phyloP scores from a whole-genome alignment of 164 flowering plant species.

The Magnolia kwangsiensis region DNA sequence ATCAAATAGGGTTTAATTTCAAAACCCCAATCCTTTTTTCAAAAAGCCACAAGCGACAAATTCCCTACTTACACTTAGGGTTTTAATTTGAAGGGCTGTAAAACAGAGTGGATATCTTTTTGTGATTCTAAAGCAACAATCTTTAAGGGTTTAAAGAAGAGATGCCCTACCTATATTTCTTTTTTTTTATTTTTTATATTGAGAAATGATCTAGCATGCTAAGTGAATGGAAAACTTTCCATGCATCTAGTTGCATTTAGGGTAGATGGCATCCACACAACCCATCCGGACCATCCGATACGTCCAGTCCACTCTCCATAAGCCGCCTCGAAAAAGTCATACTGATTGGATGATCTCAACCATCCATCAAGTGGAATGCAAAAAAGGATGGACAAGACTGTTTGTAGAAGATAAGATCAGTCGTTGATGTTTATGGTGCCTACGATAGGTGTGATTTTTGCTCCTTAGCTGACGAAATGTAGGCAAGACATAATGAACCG shows the following conservation, averaged over 20 bases:
- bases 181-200: neutral
- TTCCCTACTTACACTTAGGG: slow-evolving; percentile 47
- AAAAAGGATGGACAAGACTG: no score
- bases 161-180: slow-evolving; percentile 31
- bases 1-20: slow-evolving; percentile 20
- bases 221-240: neutral
- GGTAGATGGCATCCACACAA: no score
- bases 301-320: no score
- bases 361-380: no score
- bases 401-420: no score
- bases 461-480: no score
- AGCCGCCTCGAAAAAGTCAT: no score
- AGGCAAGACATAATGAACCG: neutral
- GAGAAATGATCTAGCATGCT: neutral
- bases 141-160: slow-evolving; percentile 49
- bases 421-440: no score
- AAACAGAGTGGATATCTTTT: slow-evolving; percentile 29
- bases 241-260: neutral
- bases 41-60: slow-evolving; percentile 42
- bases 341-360: no score
- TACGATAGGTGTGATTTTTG: no score
- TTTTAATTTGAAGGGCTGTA: slow-evolving; percentile 29
- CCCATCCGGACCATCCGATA: no score
- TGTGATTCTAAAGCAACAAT: slow-evolving; percentile 57
- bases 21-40: slow-evolving; percentile 28